Conservation (phyloP, 2,329 filamentous ascomycete species). For the Lasiodiplodia theobromae region DNA sequence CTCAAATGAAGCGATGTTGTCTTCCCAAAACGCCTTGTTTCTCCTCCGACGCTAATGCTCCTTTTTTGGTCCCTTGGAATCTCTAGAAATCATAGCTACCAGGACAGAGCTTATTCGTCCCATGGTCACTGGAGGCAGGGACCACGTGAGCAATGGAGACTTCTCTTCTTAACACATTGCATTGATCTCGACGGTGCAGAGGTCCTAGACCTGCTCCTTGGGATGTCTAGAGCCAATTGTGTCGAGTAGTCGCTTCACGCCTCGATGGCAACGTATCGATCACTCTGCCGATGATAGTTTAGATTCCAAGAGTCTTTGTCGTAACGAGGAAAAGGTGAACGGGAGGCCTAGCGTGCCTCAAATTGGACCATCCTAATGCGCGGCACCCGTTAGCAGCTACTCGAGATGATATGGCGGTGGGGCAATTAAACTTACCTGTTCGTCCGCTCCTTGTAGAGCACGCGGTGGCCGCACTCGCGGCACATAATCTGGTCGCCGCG, state of each 20-base stretch:
- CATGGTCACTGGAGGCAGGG: background rate
- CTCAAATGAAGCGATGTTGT: background rate
- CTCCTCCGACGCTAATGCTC: background rate
- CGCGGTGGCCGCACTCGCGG: slow-evolving; percentile 91
- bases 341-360: slow-evolving; percentile 75
- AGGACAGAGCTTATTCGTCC: background rate
- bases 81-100: background rate
- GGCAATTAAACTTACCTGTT: slow-evolving; percentile 74
- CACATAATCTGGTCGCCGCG: slow-evolving; percentile 83
- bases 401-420: background rate
- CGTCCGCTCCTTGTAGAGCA: slow-evolving; percentile 96
- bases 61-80: background rate
- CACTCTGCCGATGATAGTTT: background rate
- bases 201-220: background rate
- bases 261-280: background rate
- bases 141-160: background rate
- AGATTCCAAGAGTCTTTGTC: background rate
- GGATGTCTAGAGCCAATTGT: background rate
- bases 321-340: background rate
- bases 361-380: slow-evolving; percentile 76
- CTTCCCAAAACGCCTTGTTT: background rate
- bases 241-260: background rate
- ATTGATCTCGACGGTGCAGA: background rate
- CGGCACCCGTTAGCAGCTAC: background rate
- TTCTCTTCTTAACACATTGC: background rate